phyloP scores from a whole-genome alignment of 2,329 filamentous ascomycete species.

The Colletotrichum chlorophyti region DNA sequence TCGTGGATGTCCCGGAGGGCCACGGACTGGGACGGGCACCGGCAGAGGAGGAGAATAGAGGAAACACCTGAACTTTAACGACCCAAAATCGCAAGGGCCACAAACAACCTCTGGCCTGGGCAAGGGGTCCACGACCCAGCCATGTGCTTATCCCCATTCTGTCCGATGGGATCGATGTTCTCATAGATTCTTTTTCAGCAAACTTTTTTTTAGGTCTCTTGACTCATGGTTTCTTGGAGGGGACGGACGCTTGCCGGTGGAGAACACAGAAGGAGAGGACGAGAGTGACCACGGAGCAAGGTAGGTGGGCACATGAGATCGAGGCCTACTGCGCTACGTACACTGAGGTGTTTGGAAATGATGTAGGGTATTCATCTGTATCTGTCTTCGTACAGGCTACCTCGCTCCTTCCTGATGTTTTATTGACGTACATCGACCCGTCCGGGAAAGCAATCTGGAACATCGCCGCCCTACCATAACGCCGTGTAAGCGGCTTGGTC shows the following conservation, averaged over 20 bases:
- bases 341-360: too few species aligned
- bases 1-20: too few species aligned
- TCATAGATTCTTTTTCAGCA: not conserved
- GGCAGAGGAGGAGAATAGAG: too few species aligned
- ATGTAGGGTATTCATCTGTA: too few species aligned
- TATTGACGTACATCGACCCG: conserved; percentile 1
- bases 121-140: not conserved
- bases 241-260: too few species aligned
- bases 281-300: too few species aligned
- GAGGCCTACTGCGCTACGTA: too few species aligned
- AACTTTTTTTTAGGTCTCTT: conserved; percentile 3
- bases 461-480: not conserved
- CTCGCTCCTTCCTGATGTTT: not conserved
- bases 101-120: too few species aligned
- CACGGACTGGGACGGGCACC: not conserved
- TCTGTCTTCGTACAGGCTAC: conserved; percentile 2
- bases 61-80: too few species aligned
- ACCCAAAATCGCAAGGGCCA: too few species aligned
- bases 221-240: not conserved
- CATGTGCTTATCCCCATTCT: not conserved
- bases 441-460: not conserved
- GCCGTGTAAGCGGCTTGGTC: conserved; percentile 16
- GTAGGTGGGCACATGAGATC: too few species aligned
- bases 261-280: too few species aligned
- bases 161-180: conserved; percentile 12